Evolutionary conservation across 2,329 filamentous ascomycete genomes (phyloP).

Genomic region (Metarhizium sp.): DNA sequence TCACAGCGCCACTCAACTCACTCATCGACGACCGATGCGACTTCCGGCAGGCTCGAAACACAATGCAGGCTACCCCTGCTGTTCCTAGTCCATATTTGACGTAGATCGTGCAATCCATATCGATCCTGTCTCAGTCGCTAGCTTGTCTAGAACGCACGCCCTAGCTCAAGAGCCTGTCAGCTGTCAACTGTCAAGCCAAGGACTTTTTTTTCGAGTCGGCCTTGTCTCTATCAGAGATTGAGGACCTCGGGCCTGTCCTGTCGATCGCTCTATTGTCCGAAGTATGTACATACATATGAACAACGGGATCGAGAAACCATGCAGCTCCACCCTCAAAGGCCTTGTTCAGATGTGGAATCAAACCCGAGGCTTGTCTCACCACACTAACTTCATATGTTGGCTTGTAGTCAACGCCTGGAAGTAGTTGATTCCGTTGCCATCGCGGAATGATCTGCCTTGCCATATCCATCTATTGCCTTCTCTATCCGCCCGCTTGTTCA

Average conservation of each 20-base stretch:
- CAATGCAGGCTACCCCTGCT: neutral
- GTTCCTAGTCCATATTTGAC: neutral
- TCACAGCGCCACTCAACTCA: neutral
- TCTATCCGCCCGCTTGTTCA: too few species aligned
- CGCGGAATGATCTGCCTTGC: neutral
- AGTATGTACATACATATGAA: too few species aligned
- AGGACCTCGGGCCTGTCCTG: neutral
- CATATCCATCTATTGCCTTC: neutral
- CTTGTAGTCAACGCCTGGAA: neutral
- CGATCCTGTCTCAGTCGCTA: neutral
- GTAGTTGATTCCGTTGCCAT: neutral
- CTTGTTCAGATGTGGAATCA: neutral
- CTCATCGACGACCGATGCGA: neutral
- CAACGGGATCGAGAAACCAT: neutral
- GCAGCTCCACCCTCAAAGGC: neutral
- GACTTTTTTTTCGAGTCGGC: too few species aligned
- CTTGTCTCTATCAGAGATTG: neutral
- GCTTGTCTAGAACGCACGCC: neutral
- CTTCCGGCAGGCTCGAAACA: neutral
- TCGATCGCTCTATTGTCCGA: neutral
- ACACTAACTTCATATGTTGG: neutral
- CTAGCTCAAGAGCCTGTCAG: neutral
- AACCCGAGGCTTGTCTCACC: neutral
- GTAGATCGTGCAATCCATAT: neutral
- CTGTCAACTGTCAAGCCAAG: neutral